These are phyloP conservation scores for Eucalyptus curtisii DNA, from an alignment of 345 rosid genomes.

Conservation along the genomic window DNA sequence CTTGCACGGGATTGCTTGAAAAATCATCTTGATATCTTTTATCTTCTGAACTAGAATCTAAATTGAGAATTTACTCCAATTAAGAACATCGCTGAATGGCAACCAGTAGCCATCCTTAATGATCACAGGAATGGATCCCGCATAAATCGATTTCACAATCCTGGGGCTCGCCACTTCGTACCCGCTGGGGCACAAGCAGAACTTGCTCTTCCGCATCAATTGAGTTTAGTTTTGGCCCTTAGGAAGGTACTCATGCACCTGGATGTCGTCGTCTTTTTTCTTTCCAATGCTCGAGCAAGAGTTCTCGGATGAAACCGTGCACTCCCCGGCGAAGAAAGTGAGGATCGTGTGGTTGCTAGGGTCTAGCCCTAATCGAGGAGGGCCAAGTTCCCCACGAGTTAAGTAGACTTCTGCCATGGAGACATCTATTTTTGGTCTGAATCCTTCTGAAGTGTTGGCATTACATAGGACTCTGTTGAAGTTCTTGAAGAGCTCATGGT, in stretches of 20 bases:
- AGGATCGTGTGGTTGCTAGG: constrained; percentile 27
- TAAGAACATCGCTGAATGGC: background rate
- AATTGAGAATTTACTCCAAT: background rate
- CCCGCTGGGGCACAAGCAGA: constrained; percentile 7
- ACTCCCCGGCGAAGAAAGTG: constrained; percentile 57
- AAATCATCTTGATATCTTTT: constrained; percentile 22
- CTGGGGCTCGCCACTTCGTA: background rate
- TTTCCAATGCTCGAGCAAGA: constrained; percentile 53
- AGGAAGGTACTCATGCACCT: constrained; percentile 24
- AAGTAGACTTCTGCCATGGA: constrained; percentile 51
- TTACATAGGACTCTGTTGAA: constrained; percentile 64
- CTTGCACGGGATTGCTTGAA: constrained; percentile 14
- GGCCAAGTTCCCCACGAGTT: constrained; percentile 5
- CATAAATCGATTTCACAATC: background rate
- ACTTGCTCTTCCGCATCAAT: constrained; percentile 35
- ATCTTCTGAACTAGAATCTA: background rate
- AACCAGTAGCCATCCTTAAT: background rate
- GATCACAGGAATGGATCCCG: background rate
- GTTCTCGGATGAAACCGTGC: constrained; percentile 41
- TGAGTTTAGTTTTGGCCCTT: constrained; percentile 13
- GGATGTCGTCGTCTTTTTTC: constrained; percentile 42
- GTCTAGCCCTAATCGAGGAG: background rate
- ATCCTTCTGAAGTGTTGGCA: constrained; percentile 68
- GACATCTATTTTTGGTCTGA: constrained; percentile 46
- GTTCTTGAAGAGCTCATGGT: constrained; percentile 34